Conservation (phyloP, 371 early-diverging fungal species). For the Gilbertella persicaria region DNA sequence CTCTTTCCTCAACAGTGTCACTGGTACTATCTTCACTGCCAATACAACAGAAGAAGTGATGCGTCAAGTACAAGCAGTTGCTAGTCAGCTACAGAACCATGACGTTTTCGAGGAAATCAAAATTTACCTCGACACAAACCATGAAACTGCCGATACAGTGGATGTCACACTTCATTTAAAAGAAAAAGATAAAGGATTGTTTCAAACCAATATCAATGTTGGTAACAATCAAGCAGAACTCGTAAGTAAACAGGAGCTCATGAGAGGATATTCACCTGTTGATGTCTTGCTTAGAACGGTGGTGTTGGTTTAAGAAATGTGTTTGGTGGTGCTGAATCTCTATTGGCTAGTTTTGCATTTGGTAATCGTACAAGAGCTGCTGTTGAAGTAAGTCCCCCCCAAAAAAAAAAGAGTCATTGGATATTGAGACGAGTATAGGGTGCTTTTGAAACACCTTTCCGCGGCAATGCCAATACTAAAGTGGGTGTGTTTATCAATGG, state of each 20-base stretch:
- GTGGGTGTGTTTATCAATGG: constrained; percentile 41
- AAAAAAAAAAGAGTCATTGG: background rate
- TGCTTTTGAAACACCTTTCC: constrained; percentile 35
- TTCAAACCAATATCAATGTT: constrained; percentile 32
- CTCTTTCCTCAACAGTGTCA: constrained; percentile 44
- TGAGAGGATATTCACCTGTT: background rate
- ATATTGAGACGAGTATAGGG: constrained; percentile 7
- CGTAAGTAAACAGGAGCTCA: constrained; percentile 29
- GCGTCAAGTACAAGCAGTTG: constrained; percentile 57
- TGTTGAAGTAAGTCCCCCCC: constrained; percentile 60
- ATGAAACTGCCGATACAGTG: constrained; percentile 48
- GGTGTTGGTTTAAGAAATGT: constrained; percentile 68
- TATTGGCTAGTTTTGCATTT: constrained; percentile 64
- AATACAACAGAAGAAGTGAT: constrained; percentile 64
- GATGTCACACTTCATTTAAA: constrained; percentile 63
- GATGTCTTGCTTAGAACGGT: constrained; percentile 42
- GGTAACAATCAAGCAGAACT: constrained; percentile 44
- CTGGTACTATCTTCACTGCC: constrained; percentile 45
- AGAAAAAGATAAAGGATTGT: constrained; percentile 39
- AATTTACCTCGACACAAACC: constrained; percentile 65
- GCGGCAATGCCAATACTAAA: constrained; percentile 34
- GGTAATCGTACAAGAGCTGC: constrained; percentile 72
- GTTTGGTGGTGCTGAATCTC: constrained; percentile 83
- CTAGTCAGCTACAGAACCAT: constrained; percentile 64
- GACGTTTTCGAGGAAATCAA: constrained; percentile 77